phyloP scores from a whole-genome alignment of 805 yeast genomes.

The Candida tammaniensis region DNA sequence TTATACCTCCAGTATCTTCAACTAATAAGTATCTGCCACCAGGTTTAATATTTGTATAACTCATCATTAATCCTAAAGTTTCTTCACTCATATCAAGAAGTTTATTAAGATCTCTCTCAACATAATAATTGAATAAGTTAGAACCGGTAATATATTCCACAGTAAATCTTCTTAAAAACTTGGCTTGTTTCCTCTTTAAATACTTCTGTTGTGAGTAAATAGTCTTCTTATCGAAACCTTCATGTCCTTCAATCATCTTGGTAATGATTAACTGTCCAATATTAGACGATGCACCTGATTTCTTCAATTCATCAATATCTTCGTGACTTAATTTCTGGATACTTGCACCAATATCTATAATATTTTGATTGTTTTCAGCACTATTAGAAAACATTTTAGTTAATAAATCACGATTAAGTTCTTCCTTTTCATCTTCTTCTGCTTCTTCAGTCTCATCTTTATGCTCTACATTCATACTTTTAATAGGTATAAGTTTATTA shows the following conservation, averaged over 20 bases:
- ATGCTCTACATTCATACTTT: conserved; percentile 32
- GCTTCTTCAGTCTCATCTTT: conserved; percentile 30
- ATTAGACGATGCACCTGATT: conserved; percentile 57
- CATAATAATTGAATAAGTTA: conserved; percentile 66
- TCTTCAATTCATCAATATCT: conserved; percentile 84
- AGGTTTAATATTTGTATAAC: conserved; percentile 77
- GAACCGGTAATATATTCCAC: conserved; percentile 73
- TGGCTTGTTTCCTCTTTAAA: conserved; percentile 85
- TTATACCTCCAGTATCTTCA: conserved; percentile 94
- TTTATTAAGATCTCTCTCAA: conserved; percentile 70
- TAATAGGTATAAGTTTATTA: conserved; percentile 48
- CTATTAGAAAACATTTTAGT: conserved; percentile 38
- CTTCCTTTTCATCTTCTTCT: conserved; percentile 34
- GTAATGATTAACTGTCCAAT: conserved; percentile 78
- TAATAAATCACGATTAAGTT: conserved; percentile 36
- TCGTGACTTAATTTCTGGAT: conserved; percentile 71
- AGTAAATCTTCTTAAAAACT: conserved; percentile 82
- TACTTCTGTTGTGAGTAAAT: conserved; percentile 89
- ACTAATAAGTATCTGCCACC: conserved; percentile 86
- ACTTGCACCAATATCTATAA: conserved; percentile 63
- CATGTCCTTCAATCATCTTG: conserved; percentile 79
- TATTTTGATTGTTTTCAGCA: conserved; percentile 62
- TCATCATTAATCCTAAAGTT: conserved; percentile 71
- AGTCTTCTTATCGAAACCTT: conserved; percentile 85
- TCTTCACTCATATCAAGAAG: conserved; percentile 85